Evolutionary conservation across 2,329 filamentous ascomycete genomes (phyloP), one percentile per base, ranked within the genome.

Genomic region (Microdochium nivale): DNA sequence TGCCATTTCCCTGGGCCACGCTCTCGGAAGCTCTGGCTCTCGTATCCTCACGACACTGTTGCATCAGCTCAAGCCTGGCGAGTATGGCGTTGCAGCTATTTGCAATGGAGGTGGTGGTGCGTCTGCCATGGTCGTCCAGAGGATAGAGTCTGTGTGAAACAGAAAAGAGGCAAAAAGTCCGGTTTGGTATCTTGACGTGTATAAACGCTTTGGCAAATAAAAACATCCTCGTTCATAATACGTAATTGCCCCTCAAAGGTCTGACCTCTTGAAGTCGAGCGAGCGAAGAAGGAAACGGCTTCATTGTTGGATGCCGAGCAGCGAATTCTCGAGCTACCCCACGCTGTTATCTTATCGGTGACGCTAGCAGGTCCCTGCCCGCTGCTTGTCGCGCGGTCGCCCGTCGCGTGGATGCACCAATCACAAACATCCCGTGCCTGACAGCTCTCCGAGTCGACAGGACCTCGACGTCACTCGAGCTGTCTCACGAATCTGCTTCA

Each of bases 41-140:
- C 83, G 92, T 55, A 96, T 97, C 58, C 73, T 97, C 53, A 90
- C 90, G 1, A 96, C 91, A 0, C 72, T 97, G 55, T 76, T 97
- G 55, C 92, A 97, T 69, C 92, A 96, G 71, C 76, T 97, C 55
- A 85, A 95, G 74, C 83, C 86, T 40, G 91, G 91, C 33, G 88
- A 99, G 72, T 97, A 96, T 65, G 94, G 94, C 51, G 88, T 92
- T 58, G 94, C 91, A 16, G 91, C 91, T 2, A 97, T 99, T 55
- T 97, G 94, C 74, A 99, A 99, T 63, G 94, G 94, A 47, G 94
- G 94, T 43, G 94, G 94, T 54, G 92, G 90, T 14, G 89, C 92
- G 1, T 92, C 88, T 10, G 94, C 91, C 0, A 79, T 97, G 65
- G 89, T 97, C 48, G 89, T 99, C 51, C 91, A 97, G 71, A 84